phyloP scores from a whole-genome alignment of 352 stramenopile species.

The Phytophthora capsici region DNA sequence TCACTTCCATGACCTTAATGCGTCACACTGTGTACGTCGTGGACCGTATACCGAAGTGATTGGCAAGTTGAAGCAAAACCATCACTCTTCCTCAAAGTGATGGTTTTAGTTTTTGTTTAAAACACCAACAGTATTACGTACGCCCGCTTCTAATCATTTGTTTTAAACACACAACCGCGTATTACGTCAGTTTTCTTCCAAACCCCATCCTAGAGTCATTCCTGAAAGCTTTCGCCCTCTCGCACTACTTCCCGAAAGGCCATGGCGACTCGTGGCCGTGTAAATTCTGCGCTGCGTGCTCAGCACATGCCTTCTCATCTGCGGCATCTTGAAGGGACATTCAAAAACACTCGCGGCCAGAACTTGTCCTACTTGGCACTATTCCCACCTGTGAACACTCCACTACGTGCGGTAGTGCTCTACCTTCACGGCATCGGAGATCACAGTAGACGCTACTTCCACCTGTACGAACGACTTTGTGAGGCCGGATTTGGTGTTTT shows the following conservation, averaged over 20 bases:
- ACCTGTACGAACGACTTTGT: conserved; percentile 52
- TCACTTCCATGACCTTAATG: neutral
- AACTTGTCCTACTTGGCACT: conserved; percentile 50
- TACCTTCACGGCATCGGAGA: conserved; percentile 61
- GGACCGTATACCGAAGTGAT: too few species aligned
- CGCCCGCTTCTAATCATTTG: too few species aligned
- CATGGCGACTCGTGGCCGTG: conserved; percentile 22
- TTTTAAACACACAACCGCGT: neutral
- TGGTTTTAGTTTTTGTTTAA: neutral
- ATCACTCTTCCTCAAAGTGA: too few species aligned
- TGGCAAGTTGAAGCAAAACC: neutral
- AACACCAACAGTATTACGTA: conserved; percentile 4
- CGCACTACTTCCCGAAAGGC: neutral
- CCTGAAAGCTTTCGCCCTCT: conserved; percentile 1
- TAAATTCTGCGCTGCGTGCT: conserved; percentile 36
- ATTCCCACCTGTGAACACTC: conserved; percentile 27
- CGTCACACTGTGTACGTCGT: neutral
- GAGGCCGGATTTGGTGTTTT: conserved; percentile 46
- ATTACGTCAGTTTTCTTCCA: conserved; percentile 17
- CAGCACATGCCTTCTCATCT: conserved; percentile 48
- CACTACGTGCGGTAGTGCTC: conserved; percentile 51
- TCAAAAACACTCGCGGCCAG: conserved; percentile 51
- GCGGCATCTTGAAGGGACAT: conserved; percentile 39
- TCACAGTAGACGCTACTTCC: conserved; percentile 51
- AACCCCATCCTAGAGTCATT: conserved; percentile 16